These are phyloP conservation scores for Poronia punctata DNA, from an alignment of 495 filamentous ascomycete species.

Conservation along the genomic window DNA sequence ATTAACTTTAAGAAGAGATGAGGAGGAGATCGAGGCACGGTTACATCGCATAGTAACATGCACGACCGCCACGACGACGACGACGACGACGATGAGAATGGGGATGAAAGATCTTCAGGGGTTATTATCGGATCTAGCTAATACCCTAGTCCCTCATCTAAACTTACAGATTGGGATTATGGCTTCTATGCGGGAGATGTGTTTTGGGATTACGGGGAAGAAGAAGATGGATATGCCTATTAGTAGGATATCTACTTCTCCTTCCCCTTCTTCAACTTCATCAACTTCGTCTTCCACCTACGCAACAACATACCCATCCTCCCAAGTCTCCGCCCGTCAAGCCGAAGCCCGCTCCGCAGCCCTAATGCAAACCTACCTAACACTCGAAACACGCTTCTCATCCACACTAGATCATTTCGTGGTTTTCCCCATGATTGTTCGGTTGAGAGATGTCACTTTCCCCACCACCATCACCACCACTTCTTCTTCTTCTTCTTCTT, in stretches of 20 bases:
- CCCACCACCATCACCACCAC: too few relatives aligned
- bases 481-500: too few relatives aligned
- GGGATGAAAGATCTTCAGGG: not conserved
- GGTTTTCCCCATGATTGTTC: constrained; percentile 16
- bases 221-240: too few relatives aligned
- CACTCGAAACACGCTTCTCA: constrained; percentile 7
- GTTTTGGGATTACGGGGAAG: too few relatives aligned
- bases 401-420: constrained; percentile 11
- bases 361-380: constrained; percentile 10
- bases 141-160: constrained; percentile 19
- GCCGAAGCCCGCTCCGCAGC: constrained; percentile 3
- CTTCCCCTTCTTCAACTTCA: too few relatives aligned
- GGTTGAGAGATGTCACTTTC: constrained; percentile 14
- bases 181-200: constrained; percentile 18
- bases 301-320: too few relatives aligned
- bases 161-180: constrained; percentile 14
- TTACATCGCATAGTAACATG: not conserved
- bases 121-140: constrained; percentile 11
- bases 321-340: not conserved
- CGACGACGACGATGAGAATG: not conserved
- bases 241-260: too few relatives aligned
- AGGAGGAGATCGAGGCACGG: not conserved
- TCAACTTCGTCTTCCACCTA: too few relatives aligned
- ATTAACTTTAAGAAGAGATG: not conserved
- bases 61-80: not conserved